Conservation (phyloP, 495 filamentous ascomycete species). For the Penicillium samsonianum region DNA sequence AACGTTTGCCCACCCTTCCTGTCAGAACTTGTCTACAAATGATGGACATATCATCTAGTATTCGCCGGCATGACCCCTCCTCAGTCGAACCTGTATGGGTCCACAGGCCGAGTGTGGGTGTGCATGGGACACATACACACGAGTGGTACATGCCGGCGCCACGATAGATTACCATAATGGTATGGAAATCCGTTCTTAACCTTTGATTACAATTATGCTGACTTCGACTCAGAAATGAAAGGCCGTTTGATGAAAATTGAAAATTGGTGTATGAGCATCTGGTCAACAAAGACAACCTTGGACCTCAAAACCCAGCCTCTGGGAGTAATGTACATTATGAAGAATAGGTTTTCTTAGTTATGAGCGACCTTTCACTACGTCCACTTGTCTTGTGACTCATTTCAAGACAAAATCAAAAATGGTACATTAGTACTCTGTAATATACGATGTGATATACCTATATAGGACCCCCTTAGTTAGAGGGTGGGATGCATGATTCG, state of each 20-base stretch:
- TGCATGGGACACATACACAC: constrained; percentile 9
- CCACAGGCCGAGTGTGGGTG: not conserved
- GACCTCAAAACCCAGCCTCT: not conserved
- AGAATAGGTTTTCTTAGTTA: not conserved
- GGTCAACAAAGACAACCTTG: constrained; percentile 2
- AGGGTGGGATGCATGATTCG: constrained; percentile 18
- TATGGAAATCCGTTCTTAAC: constrained; percentile 19
- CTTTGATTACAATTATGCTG: constrained; percentile 8
- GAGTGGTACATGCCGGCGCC: constrained; percentile 35
- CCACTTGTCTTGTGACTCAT: not conserved
- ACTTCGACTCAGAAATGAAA: constrained; percentile 21
- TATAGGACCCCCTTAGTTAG: constrained; percentile 10
- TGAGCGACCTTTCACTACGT: not conserved
- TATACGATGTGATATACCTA: not conserved
- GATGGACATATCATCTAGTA: constrained; percentile 7
- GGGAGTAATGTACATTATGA: constrained; percentile 6
- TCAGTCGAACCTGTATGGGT: not conserved
- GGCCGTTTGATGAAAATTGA: constrained; percentile 6
- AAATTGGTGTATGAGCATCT: not conserved
- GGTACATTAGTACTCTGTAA: not conserved
- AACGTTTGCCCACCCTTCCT: constrained; percentile 7
- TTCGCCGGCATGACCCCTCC: constrained; percentile 16
- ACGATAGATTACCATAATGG: constrained; percentile 32
- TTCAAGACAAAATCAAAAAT: not conserved
- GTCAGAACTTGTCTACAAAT: constrained; percentile 13